phyloP scores from a whole-genome alignment of 2,329 filamentous ascomycete genomes.

The Ophiostoma perfectum region DNA sequence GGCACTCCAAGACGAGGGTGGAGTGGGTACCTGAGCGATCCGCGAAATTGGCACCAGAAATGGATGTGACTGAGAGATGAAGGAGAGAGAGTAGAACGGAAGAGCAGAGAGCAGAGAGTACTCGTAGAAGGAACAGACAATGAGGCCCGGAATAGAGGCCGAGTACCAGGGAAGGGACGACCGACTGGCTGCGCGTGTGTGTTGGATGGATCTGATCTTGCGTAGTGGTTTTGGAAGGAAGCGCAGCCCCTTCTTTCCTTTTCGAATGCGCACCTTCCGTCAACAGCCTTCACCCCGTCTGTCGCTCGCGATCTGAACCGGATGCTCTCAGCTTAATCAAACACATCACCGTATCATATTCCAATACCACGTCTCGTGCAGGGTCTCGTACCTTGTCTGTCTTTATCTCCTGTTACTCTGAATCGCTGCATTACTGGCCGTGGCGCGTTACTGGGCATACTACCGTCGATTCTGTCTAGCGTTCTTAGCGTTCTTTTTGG shows the following conservation, averaged over 20 bases:
- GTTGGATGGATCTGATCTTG: background rate
- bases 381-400: background rate
- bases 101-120: too few relatives aligned
- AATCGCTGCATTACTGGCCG: background rate
- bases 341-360: constrained; percentile 15
- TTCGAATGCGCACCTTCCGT: background rate
- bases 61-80: constrained; percentile 13
- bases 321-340: background rate
- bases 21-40: constrained; percentile 21
- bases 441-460: background rate
- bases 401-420: background rate
- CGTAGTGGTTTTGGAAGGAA: background rate
- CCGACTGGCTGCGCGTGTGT: background rate
- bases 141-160: background rate
- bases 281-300: background rate
- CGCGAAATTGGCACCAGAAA: constrained; percentile 21
- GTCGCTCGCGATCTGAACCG: background rate
- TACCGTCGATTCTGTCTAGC: too few relatives aligned
- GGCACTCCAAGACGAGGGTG: constrained; percentile 17
- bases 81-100: background rate
- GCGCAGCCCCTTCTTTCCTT: background rate
- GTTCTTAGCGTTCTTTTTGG: too few relatives aligned
- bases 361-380: background rate
- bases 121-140: background rate
- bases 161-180: background rate